Evolutionary conservation across 768 basidiomycete genomes (phyloP), one percentile per base, ranked within the genome.

Genomic region (Rhizopogon vesiculosus): DNA sequence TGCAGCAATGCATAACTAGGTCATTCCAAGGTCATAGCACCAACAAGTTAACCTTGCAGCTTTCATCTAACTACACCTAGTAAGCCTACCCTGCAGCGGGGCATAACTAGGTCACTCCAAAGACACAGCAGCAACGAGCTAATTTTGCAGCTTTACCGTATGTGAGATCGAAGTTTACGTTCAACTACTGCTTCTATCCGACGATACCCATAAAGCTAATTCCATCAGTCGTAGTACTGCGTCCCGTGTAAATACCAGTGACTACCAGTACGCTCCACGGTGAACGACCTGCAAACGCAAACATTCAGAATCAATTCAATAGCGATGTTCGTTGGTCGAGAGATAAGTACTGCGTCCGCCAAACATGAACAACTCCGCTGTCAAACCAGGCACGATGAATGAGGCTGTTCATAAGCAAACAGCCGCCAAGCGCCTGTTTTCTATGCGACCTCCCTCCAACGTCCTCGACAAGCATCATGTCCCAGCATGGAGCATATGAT

Each of bases 401-500:
- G 54, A 55, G 66, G 68, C 66, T 69, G 68, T 69, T 56, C 67
- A 54, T 53, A 42, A 38, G 33, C 38, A n/a, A 22, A 45, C 29
- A 18, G 29, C 39, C 31, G 41, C 16, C 44, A 42, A 9, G 67
- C 67, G 69, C 38, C 56, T 70, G 53, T 53, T n/a, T 51, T 51
- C 16, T 57, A 56, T 56, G 18, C 41, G 54, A 60, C 55, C 35
- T 35, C n/a, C 33, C 38, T 40, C 12, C 25, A 55, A 42, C 31
- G 42, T 15, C 45, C 43, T 13, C 25, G 5, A 38, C 8, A 50
- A 53, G 28, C 51, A 55, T 33, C 28, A 70, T 70, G 69, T 59
- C 67, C 51, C 44, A 25, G 22, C 42, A 48, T 10, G 45, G 45
- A 28, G 51, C 22, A 7, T 78, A 78, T 41, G 77, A 78, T 59